These are phyloP conservation scores for Prunus kanzakura DNA, from an alignment of 306 rosid genomes.

Conservation along the genomic window DNA sequence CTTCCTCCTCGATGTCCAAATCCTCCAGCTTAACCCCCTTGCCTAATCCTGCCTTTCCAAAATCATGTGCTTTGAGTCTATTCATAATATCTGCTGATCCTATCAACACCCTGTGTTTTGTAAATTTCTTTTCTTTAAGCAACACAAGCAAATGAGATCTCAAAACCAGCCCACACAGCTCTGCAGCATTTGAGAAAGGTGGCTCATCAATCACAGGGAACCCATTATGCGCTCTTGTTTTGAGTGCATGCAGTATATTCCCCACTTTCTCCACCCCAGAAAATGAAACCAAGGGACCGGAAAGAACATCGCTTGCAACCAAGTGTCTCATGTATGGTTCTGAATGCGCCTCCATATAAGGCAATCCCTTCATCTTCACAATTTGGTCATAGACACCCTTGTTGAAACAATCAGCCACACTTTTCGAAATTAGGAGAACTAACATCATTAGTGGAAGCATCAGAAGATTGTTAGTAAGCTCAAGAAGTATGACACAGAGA, in stretches of 20 bases:
- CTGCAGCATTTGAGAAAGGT: constrained; percentile 60
- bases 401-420: constrained; percentile 73
- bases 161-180: constrained; percentile 76
- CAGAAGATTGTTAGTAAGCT: constrained; percentile 65
- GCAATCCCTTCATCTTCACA: constrained; percentile 62
- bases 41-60: constrained; percentile 80
- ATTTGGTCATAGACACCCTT: constrained; percentile 83
- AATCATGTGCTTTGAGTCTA: constrained; percentile 52
- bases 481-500: constrained; percentile 73
- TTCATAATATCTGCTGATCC: constrained; percentile 28
- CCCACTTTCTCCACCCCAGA: constrained; percentile 73
- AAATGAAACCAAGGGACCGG: constrained; percentile 57
- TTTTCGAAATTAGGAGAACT: constrained; percentile 68
- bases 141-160: constrained; percentile 81
- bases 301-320: constrained; percentile 64
- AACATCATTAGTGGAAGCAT: constrained; percentile 76
- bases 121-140: constrained; percentile 61
- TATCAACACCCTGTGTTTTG: constrained; percentile 30
- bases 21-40: constrained; percentile 71
- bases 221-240: constrained; percentile 59
- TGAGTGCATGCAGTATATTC: constrained; percentile 40
- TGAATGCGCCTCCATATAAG: constrained; percentile 73
- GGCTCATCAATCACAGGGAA: constrained; percentile 93
- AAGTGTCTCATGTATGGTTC: constrained; percentile 71
- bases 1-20: constrained; percentile 55